Evolutionary conservation across 1,139 yeast genomes (phyloP).

Genomic region (Magnusiomyces fungicola): DNA sequence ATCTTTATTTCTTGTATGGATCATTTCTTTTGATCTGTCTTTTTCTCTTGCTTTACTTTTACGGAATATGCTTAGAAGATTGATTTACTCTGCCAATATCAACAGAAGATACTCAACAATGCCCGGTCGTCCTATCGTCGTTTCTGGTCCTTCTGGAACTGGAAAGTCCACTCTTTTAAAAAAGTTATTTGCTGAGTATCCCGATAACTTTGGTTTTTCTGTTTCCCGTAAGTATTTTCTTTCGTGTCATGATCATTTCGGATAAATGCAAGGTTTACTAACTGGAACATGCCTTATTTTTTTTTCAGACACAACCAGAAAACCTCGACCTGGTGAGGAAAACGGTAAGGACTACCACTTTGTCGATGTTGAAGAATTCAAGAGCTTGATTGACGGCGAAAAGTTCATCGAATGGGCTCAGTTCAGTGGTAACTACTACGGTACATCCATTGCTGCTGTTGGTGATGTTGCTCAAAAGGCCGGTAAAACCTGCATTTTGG

Average conservation of each 20-base stretch:
- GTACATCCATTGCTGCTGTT: constrained; percentile 83
- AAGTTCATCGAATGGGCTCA: constrained; percentile 97
- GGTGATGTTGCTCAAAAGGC: constrained; percentile 54
- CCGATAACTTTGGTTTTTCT: constrained; percentile 85
- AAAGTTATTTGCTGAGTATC: constrained; percentile 82
- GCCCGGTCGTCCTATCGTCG: constrained; percentile 70
- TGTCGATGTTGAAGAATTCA: constrained; percentile 68
- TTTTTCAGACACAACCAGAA: constrained; percentile 73
- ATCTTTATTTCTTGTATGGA: no score
- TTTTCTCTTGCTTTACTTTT: no score
- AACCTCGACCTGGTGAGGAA: constrained; percentile 85
- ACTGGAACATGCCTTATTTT: neutral
- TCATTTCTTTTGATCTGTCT: no score
- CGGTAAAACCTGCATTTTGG: constrained; percentile 70
- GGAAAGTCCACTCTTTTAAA: constrained; percentile 94
- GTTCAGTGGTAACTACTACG: constrained; percentile 95
- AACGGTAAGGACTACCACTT: constrained; percentile 89
- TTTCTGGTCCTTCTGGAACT: constrained; percentile 93
- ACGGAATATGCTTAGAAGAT: no score
- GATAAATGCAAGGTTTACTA: neutral
- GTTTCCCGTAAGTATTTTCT: constrained; percentile 46
- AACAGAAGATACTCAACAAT: no score
- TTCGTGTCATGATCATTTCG: neutral
- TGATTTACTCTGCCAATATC: no score
- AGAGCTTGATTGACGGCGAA: constrained; percentile 58